These are phyloP conservation scores for Melastoma malabathricum DNA, from an alignment of 345 rosid genomes.

Conservation along the genomic window DNA sequence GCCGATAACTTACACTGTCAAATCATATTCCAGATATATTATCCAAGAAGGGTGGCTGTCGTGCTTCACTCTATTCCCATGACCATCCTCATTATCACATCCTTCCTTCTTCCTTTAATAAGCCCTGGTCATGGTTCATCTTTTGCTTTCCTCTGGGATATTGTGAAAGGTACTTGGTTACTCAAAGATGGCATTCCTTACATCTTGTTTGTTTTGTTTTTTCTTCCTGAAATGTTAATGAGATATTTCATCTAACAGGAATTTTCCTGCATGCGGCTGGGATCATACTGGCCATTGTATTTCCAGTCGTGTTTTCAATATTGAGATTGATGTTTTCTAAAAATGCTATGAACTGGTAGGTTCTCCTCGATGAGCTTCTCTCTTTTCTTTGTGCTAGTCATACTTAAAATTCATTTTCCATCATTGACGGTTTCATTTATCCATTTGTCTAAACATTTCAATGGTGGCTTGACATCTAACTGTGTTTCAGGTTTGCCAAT, in stretches of 20 bases:
- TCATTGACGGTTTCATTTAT: neutral
- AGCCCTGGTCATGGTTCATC: slow-evolving; percentile 29
- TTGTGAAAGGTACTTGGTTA: slow-evolving; percentile 42
- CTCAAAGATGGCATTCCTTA: too few species aligned
- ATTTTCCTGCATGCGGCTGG: slow-evolving; percentile 53
- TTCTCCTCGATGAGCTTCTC: slow-evolving; percentile 5
- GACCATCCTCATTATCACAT: slow-evolving; percentile 42
- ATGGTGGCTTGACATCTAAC: neutral
- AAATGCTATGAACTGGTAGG: slow-evolving; percentile 82
- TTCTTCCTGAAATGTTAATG: too few species aligned
- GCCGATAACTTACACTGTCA: too few species aligned
- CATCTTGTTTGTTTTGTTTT: too few species aligned
- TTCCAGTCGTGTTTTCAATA: slow-evolving; percentile 58
- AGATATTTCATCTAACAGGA: slow-evolving; percentile 38
- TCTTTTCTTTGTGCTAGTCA: neutral
- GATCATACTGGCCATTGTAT: slow-evolving; percentile 47
- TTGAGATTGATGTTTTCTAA: slow-evolving; percentile 56
- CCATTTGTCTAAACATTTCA: neutral
- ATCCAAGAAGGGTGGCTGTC: slow-evolving; percentile 58
- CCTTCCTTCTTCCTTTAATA: slow-evolving; percentile 40
- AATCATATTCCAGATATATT: slow-evolving; percentile 42
- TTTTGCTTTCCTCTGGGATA: slow-evolving; percentile 42
- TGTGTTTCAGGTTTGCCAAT: slow-evolving; percentile 80
- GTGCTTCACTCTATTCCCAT: slow-evolving; percentile 66
- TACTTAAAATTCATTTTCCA: neutral